A percentile compares a stretch with the other conserved stretches of the same genome.
phyloP scores from a whole-genome alignment of 495 filamentous ascomycete genomes.

The Talaromyces liani region DNA sequence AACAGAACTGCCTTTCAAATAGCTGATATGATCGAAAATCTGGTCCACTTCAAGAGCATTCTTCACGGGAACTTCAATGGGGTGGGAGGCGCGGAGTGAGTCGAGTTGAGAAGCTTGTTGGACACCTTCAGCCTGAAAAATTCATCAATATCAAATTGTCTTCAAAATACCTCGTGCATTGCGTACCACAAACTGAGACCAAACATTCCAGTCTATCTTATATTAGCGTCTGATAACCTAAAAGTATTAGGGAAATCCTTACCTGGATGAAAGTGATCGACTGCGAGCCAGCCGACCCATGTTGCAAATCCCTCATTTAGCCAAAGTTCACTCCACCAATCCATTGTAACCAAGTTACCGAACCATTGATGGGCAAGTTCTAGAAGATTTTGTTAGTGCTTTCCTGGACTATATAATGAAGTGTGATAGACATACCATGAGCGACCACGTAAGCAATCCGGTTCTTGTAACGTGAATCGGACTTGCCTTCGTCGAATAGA shows the following conservation, averaged over 20 bases:
- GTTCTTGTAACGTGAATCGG: slow-evolving; percentile 80
- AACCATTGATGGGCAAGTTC: slow-evolving; percentile 99
- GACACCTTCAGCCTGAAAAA: slow-evolving; percentile 68
- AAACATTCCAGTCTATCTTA: slow-evolving; percentile 74
- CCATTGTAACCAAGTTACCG: slow-evolving; percentile 78
- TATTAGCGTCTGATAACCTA: slow-evolving; percentile 8
- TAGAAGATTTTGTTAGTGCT: slow-evolving; percentile 11
- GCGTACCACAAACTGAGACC: slow-evolving; percentile 86
- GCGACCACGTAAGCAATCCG: slow-evolving; percentile 91
- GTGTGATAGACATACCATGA: slow-evolving; percentile 39
- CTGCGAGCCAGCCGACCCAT: slow-evolving; percentile 93
- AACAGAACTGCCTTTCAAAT: slow-evolving; percentile 89
- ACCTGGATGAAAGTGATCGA: slow-evolving; percentile 82
- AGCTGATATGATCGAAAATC: slow-evolving; percentile 93
- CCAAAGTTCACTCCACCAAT: slow-evolving; percentile 94
- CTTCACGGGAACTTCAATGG: slow-evolving; percentile 86
- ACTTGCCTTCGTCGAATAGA: slow-evolving; percentile 84
- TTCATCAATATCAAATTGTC: slow-evolving; percentile 23
- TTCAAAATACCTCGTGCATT: slow-evolving; percentile 45
- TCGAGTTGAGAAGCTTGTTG: slow-evolving; percentile 87
- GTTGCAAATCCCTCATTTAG: slow-evolving; percentile 96
- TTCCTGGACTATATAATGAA: neutral
- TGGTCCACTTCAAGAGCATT: slow-evolving; percentile 92
- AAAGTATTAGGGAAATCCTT: slow-evolving; percentile 11
- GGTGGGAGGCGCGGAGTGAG: slow-evolving; percentile 80